These are phyloP conservation scores for Martensiomyces pterosporus DNA, from an alignment of 192 early-diverging fungal species.

Conservation along the genomic window DNA sequence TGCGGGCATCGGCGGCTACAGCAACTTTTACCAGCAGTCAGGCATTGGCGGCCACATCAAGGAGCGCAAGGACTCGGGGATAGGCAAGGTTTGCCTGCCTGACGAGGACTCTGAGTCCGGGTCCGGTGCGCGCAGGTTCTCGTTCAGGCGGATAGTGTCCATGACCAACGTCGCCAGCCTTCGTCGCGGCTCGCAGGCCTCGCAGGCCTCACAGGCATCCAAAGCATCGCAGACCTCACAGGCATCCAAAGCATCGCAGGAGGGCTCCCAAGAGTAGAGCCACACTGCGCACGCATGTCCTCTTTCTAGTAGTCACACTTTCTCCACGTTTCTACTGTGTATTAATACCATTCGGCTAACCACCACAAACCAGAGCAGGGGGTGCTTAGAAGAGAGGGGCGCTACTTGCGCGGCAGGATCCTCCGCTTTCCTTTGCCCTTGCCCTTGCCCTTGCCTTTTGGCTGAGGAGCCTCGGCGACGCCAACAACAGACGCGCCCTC, in stretches of 20 bases:
- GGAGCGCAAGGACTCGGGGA: background rate
- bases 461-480: slow-evolving; percentile 1
- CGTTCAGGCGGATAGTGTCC: background rate
- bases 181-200: no score
- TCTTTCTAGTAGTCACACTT: no score
- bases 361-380: background rate
- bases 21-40: background rate
- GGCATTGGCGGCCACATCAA: background rate
- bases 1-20: background rate
- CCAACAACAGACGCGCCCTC: slow-evolving; percentile 9
- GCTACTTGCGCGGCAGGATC: background rate
- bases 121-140: background rate
- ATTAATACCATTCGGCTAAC: background rate
- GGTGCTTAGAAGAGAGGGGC: background rate
- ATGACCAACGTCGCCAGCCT: no score
- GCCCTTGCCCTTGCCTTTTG: background rate
- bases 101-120: background rate
- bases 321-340: no score
- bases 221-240: no score
- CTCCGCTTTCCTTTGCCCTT: slow-evolving; percentile 3
- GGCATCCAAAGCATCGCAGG: no score
- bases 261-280: no score
- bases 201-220: no score
- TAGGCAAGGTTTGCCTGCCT: background rate
- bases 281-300: no score